phyloP scores from a whole-genome alignment of 164 flowering plant genomes.

The Stephania japonica region DNA sequence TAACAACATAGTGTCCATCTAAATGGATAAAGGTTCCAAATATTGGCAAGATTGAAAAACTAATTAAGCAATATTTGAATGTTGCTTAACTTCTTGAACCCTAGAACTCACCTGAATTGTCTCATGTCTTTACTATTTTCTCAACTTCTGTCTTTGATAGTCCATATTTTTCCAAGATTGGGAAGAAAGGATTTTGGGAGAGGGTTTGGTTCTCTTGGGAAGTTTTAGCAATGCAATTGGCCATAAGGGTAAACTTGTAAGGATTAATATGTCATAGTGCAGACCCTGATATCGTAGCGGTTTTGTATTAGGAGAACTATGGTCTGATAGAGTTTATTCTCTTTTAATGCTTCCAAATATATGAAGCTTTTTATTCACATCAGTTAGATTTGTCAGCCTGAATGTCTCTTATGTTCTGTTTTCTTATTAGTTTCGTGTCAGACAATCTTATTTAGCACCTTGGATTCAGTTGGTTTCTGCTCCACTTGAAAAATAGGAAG shows the following conservation, averaged over 20 bases:
- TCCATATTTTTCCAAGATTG: background rate
- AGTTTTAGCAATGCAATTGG: background rate
- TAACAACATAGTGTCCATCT: background rate
- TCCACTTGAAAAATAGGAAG: background rate
- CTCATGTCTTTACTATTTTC: background rate
- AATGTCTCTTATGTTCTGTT: background rate
- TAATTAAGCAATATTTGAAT: background rate
- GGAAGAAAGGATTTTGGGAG: background rate
- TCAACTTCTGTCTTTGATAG: background rate
- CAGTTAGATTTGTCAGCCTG: background rate
- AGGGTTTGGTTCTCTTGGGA: background rate
- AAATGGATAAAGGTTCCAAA: background rate
- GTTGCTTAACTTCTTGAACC: background rate
- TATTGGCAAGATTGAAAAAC: too few species aligned
- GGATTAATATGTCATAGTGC: background rate
- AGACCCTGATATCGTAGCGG: background rate
- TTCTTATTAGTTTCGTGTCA: too few species aligned
- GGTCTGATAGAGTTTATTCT: background rate
- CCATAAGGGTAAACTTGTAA: background rate
- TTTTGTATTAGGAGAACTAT: background rate
- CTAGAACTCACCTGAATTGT: background rate
- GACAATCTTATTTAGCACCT: background rate
- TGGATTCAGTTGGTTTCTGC: background rate
- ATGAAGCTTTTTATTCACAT: background rate
- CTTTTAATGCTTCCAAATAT: background rate